Evolutionary conservation across 306 rosid species (phyloP).

Genomic region (Pyrus bretschneideri): DNA sequence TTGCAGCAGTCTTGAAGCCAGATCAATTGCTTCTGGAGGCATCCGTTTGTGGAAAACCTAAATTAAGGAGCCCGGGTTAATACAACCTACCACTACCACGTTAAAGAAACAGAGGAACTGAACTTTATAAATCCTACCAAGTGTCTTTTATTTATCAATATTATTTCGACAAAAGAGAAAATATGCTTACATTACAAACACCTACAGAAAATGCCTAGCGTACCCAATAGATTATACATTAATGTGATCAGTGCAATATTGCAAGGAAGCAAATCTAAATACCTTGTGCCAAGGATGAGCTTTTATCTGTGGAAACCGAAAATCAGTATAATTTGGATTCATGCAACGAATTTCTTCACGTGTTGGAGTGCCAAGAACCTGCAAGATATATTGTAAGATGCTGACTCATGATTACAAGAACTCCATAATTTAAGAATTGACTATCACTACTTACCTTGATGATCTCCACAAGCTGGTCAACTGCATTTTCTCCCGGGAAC

Average conservation of each 20-base stretch:
- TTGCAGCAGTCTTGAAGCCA: constrained; percentile 85
- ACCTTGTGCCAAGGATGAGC: constrained; percentile 99
- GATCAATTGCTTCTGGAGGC: constrained; percentile 98
- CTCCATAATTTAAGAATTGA: not conserved
- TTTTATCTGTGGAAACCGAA: constrained; percentile 86
- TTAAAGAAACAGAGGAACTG: not conserved
- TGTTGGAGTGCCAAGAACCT: constrained; percentile 98
- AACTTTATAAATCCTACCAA: not conserved
- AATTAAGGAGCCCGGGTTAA: not conserved
- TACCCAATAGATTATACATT: not conserved
- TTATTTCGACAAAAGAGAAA: not conserved
- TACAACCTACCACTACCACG: not conserved
- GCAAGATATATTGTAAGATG: constrained; percentile 13
- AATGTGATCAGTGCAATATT: constrained; percentile 2
- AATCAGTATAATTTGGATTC: constrained; percentile 94
- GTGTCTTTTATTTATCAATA: not conserved
- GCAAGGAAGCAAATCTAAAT: constrained; percentile 13
- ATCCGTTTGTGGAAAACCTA: constrained; percentile 91
- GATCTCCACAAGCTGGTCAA: constrained; percentile 95
- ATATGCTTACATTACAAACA: not conserved
- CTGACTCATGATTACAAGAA: not conserved
- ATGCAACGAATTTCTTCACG: constrained; percentile 97
- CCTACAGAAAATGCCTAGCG: not conserved
- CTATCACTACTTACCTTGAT: constrained; percentile 53
- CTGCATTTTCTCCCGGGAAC: constrained; percentile 95